Evolutionary conservation across 257 asterid genomes (phyloP), one percentile per base, ranked within the genome.

Genomic region (Solanum neorickii): DNA sequence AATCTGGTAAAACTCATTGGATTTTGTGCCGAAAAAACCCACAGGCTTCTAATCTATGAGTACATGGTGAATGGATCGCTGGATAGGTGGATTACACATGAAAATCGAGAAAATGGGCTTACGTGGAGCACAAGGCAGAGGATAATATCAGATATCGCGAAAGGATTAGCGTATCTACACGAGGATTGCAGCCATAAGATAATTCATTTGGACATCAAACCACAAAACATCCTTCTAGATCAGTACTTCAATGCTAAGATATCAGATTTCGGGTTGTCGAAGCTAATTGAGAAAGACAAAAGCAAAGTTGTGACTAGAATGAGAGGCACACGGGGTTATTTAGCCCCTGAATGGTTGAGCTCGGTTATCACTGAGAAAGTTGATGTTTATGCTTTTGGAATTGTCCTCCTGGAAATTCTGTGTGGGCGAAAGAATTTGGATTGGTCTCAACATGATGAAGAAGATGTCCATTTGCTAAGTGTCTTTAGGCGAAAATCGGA

Each of bases 181-280:
- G 82, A 73, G 15, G 82, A 35, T 2, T 87, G 91, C 82, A 86
- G 86, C 33, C 89, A 86, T 33, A 90, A 88, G 78, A 87, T 90
- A 66, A 56, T 88, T 65, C 90, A 90, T 29, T 77, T 90, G 27
- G 88, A 90, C 20, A 89, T 90, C 74, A 83, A 90, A 69, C 88
- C 92, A 1, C 90, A 87, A 39, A 89, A 87, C 84, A 89, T 89
- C 86, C 90, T 89, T 27, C 69, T 87, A 35, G 89, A 89, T 35
- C 72, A 86, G 35, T 10, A 73, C 56, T 86, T 87, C 89, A 89
- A 87, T 49, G 91, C 91, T 12, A 89, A 86, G 47, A 59, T 89
- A 66, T 73, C 90, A 5, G 91, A 89, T 73, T 89, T 89, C 35
- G 90, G 88, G 4, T 83, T 89, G 83, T 87, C 87, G 31, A 87